Conservation (phyloP, 129 eudicot genomes). For the Dittrichia graveolens region DNA sequence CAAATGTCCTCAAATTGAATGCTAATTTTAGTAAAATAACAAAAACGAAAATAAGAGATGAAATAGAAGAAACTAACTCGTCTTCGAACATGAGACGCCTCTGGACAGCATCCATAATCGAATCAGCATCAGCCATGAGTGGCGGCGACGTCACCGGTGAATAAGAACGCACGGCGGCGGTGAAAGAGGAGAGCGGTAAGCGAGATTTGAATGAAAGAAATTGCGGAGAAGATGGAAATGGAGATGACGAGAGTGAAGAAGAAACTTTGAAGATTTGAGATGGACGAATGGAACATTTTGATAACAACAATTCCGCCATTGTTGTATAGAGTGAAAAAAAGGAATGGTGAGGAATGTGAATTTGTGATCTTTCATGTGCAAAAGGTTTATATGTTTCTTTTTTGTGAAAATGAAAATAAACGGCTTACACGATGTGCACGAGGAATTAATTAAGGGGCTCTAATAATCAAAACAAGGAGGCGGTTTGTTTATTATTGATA, state of each 20-base stretch:
- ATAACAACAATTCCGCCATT: constrained; percentile 21
- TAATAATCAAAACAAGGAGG: too few relatives aligned
- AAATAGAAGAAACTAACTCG: constrained; percentile 54
- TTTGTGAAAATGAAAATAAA: too few relatives aligned
- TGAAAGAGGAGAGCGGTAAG: background rate
- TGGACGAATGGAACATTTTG: constrained; percentile 16
- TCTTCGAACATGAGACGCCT: constrained; percentile 87
- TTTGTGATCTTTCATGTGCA: background rate
- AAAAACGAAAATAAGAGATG: too few relatives aligned
- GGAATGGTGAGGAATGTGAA: too few relatives aligned
- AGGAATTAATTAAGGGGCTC: too few relatives aligned
- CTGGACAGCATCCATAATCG: constrained; percentile 81
- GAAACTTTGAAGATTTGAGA: constrained; percentile 23
- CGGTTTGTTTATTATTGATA: too few relatives aligned
- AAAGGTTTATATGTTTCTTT: background rate
- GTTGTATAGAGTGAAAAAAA: background rate
- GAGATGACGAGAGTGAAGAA: constrained; percentile 20
- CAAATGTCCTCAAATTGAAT: background rate
- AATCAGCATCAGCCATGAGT: constrained; percentile 51
- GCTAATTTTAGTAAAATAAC: too few relatives aligned
- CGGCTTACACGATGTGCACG: too few relatives aligned
- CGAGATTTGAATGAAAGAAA: constrained; percentile 19
- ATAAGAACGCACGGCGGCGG: constrained; percentile 13
- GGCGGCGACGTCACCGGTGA: constrained; percentile 11
- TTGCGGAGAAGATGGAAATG: background rate